Evolutionary conservation across 2,329 filamentous ascomycete species (phyloP).

Genomic region (Aspergillus awamori): DNA sequence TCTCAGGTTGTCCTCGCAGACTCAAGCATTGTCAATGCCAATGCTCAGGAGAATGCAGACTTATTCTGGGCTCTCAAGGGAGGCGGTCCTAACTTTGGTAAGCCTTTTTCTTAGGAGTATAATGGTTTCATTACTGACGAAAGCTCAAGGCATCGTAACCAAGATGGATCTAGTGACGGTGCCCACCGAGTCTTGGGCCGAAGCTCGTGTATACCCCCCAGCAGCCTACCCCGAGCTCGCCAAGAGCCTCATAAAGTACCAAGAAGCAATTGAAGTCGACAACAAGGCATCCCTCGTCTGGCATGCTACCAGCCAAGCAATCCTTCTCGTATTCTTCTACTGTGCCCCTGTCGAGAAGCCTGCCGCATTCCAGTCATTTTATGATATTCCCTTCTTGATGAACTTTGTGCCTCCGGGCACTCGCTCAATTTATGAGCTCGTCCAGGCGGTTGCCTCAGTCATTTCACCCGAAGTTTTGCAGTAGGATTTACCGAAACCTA

Average conservation of each 20-base stretch:
- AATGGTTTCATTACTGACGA: background rate
- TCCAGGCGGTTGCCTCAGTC: constrained; percentile 1
- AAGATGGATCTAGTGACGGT: constrained; percentile 19
- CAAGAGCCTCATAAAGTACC: constrained; percentile 11
- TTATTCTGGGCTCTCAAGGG: constrained; percentile 37
- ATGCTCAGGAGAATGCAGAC: constrained; percentile 25
- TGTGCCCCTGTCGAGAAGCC: constrained; percentile 11
- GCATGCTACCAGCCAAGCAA: constrained; percentile 2
- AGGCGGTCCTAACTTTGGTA: constrained; percentile 34
- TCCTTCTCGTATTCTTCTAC: constrained; percentile 9
- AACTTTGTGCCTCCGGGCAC: constrained; percentile 3
- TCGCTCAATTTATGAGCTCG: constrained; percentile 8
- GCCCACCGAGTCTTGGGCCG: constrained; percentile 19
- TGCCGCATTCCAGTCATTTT: constrained; percentile 6
- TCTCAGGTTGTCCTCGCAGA: constrained; percentile 21
- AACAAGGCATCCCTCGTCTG: constrained; percentile 11
- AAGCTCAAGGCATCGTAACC: constrained; percentile 20
- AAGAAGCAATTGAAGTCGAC: constrained; percentile 12
- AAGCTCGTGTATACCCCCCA: constrained; percentile 10
- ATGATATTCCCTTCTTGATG: constrained; percentile 4
- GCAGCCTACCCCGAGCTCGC: background rate
- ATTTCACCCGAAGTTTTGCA: background rate
- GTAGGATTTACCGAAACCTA: background rate
- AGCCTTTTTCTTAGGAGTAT: background rate
- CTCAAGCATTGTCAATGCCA: constrained; percentile 18